These are phyloP conservation scores for Yamadazyma sp. DNA, from an alignment of 1,139 yeast genomes.

Conservation along the genomic window DNA sequence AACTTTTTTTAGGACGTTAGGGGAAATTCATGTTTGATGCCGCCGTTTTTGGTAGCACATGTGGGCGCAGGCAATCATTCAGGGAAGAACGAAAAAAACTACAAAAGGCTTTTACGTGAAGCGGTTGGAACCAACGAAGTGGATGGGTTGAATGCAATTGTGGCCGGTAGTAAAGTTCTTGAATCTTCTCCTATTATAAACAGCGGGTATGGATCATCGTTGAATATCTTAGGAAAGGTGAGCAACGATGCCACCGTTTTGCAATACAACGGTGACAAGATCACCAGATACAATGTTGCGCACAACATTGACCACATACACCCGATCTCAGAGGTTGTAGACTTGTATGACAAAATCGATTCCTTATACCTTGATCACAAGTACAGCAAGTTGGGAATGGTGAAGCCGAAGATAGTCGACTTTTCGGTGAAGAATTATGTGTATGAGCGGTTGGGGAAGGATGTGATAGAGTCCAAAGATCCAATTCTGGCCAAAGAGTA, in stretches of 20 bases:
- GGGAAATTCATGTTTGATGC: too few species aligned
- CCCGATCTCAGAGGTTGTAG: constrained; percentile 26
- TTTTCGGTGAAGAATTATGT: constrained; percentile 10
- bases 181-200: constrained; percentile 51
- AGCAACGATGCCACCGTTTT: constrained; percentile 54
- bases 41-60: constrained; percentile 25
- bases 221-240: constrained; percentile 46
- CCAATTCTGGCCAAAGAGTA: constrained; percentile 8
- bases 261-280: constrained; percentile 5
- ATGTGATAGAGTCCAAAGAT: not conserved
- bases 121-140: constrained; percentile 18
- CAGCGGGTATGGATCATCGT: constrained; percentile 58
- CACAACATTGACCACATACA: constrained; percentile 22
- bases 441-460: constrained; percentile 8
- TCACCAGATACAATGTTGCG: constrained; percentile 20
- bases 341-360: constrained; percentile 19
- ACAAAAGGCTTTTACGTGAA: constrained; percentile 22
- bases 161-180: constrained; percentile 26
- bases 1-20: too few species aligned
- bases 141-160: constrained; percentile 9
- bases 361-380: constrained; percentile 11
- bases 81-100: constrained; percentile 14
- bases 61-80: constrained; percentile 44
- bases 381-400: constrained; percentile 21
- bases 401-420: constrained; percentile 25